phyloP scores from a whole-genome alignment of 768 basidiomycete species.

The Rhodotorula paludigena region DNA sequence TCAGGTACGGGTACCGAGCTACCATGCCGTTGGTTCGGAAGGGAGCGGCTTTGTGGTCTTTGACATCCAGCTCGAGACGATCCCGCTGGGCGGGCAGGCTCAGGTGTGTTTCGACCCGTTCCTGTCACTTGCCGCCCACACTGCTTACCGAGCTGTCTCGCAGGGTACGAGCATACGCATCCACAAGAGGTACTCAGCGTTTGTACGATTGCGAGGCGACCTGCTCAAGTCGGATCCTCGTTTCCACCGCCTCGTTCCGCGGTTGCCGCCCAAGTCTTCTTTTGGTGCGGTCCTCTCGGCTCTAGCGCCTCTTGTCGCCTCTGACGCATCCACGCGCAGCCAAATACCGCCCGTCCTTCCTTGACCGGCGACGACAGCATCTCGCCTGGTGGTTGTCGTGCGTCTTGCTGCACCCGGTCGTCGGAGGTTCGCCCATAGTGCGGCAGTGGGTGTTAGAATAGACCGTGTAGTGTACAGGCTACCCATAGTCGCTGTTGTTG shows the following conservation, averaged over 20 bases:
- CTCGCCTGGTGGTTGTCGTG: slow-evolving; percentile 36
- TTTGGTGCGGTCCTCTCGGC: slow-evolving; percentile 18
- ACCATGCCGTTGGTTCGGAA: slow-evolving; percentile 23
- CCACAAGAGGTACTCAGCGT: slow-evolving; percentile 42
- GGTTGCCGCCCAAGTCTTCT: slow-evolving; percentile 38
- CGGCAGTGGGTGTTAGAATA: slow-evolving; percentile 27
- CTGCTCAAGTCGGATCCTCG: slow-evolving; percentile 28
- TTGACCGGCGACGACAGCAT: slow-evolving; percentile 38
- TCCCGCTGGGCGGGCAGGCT: neutral
- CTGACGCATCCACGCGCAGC: slow-evolving; percentile 4
- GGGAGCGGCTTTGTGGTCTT: slow-evolving; percentile 37
- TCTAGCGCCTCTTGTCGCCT: too few species aligned
- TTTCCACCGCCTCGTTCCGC: slow-evolving; percentile 24
- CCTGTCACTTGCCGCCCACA: neutral
- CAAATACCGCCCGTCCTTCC: slow-evolving; percentile 41
- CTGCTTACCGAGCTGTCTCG: neutral
- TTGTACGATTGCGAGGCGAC: slow-evolving; percentile 37
- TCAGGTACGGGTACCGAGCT: slow-evolving; percentile 26
- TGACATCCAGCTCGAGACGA: slow-evolving; percentile 34
- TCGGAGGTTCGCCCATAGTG: slow-evolving; percentile 12
- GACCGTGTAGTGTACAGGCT: neutral
- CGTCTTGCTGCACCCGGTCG: slow-evolving; percentile 31
- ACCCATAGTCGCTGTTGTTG: too few species aligned
- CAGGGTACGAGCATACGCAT: slow-evolving; percentile 34
- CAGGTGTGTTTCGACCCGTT: neutral